Base-by-base conservation (phyloP, 2,329 filamentous ascomycete species). In the Colletotrichum sp. region DNA sequence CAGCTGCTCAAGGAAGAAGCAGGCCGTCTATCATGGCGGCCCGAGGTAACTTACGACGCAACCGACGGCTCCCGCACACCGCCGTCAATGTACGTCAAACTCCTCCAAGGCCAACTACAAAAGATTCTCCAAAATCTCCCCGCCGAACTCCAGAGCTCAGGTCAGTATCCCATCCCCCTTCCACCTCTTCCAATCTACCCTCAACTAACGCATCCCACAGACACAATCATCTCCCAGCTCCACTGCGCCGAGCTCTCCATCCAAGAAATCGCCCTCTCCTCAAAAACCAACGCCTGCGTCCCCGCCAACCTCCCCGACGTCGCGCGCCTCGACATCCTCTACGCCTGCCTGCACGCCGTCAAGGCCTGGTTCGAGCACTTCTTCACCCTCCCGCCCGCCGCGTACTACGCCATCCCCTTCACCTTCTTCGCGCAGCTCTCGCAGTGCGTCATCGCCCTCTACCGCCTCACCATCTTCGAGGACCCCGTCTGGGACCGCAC, bases 401-500 rank as follows among this genome's bases (percentile, higher is more conserved):
- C 81, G 30, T 81, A 83, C 52, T 68, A 81, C 6, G 81, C 82
- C 32, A 79, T 86, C 70, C 82, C 83, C 2, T 85, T 85, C 77
- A 74, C 76, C 30, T 78, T 81, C 64, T 84, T 82, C 78, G 81
- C 81, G n/a, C 81, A 84, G 72, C 79, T 85, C 43, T 80, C 81
- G 9, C 82, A 83, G 57, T 82, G 80, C 71, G 77, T 84, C 9
- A 80, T 85, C 24, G 76, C 82, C 7, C 79, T 86, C 8, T 82
- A 83, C 74, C 80, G 78, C 21, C 79, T 86, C 21, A 80, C 81
- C 14, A 78, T 82, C 5, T 70, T 84, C 9, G 83, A 86, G 60
- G 85, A 86, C 61, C 82, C 84, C 3, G 78, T 81, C 1, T 87
- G 86, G 85, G 84, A 86, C 79, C 81, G 84, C 3, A 76, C 78